phyloP scores from a whole-genome alignment of 1,284 basidiomycete species.

The Phaffia rhodozyma region DNA sequence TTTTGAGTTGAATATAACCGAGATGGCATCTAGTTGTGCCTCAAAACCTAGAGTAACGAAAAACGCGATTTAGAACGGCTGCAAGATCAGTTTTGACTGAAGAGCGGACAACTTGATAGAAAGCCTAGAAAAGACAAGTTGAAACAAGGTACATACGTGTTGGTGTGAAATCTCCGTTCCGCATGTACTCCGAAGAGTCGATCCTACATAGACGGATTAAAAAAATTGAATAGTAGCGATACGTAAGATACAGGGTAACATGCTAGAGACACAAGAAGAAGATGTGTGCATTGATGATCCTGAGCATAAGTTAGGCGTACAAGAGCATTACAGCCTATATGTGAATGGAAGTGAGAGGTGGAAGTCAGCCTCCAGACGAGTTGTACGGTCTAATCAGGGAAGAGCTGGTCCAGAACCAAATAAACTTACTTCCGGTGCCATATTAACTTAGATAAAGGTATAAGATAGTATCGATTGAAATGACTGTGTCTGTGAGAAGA shows the following conservation, averaged over 20 bases:
- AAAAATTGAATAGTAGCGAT: background rate
- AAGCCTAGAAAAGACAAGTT: background rate
- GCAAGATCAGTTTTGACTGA: background rate
- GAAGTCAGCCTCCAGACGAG: too few species aligned
- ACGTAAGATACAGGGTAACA: background rate
- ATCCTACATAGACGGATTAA: slow-evolving; percentile 41
- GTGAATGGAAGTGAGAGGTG: background rate
- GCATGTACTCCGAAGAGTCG: slow-evolving; percentile 91
- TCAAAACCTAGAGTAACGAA: slow-evolving; percentile 49
- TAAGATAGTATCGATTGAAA: background rate
- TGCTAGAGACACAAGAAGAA: background rate
- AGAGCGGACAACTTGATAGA: background rate
- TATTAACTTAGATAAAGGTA: slow-evolving; percentile 36
- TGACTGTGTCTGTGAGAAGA: background rate
- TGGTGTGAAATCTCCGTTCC: slow-evolving; percentile 30
- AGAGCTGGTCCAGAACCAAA: too few species aligned
- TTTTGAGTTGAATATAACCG: slow-evolving; percentile 82
- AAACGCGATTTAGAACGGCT: slow-evolving; percentile 16
- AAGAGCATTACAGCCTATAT: slow-evolving; percentile 19
- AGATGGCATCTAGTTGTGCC: slow-evolving; percentile 85
- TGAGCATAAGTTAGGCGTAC: slow-evolving; percentile 2
- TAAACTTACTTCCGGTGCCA: slow-evolving; percentile 64
- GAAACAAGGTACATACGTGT: slow-evolving; percentile 1
- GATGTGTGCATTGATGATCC: background rate
- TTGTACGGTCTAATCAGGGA: too few species aligned